Percentiles rank a stretch among this genome's conserved stretches.
These are phyloP conservation scores for Arxiozyma bovina DNA, from an alignment of 1,139 yeast species.

Conservation along the genomic window DNA sequence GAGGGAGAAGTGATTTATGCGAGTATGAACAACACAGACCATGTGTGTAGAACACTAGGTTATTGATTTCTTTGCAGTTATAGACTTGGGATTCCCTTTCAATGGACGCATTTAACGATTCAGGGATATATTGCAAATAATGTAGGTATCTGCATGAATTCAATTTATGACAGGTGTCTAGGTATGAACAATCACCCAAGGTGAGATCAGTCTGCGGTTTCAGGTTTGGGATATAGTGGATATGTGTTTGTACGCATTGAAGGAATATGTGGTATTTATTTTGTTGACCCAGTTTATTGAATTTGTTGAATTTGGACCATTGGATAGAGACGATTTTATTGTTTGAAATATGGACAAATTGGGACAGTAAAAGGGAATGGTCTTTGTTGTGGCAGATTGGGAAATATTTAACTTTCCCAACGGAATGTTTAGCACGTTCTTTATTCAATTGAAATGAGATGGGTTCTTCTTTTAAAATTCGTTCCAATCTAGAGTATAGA, in stretches of 20 bases:
- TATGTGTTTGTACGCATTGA: slow-evolving; percentile 41
- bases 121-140: slow-evolving; percentile 56
- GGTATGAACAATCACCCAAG: slow-evolving; percentile 88
- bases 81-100: slow-evolving; percentile 18
- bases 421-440: slow-evolving; percentile 2
- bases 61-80: slow-evolving; percentile 20
- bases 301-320: slow-evolving; percentile 17
- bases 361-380: slow-evolving; percentile 35
- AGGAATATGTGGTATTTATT: slow-evolving; percentile 11
- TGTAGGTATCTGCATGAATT: slow-evolving; percentile 75
- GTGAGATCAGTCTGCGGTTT: slow-evolving; percentile 51
- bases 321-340: slow-evolving; percentile 28
- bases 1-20: slow-evolving; percentile 36
- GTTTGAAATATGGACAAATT: slow-evolving; percentile 19
- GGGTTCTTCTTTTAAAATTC: slow-evolving; percentile 18
- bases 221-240: slow-evolving; percentile 57
- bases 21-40: slow-evolving; percentile 44
- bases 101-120: slow-evolving; percentile 12
- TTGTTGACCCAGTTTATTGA: slow-evolving; percentile 24
- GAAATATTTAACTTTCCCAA: slow-evolving; percentile 36
- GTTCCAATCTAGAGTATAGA: slow-evolving; percentile 12
- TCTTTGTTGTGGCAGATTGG: slow-evolving; percentile 43
- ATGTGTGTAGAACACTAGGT: slow-evolving; percentile 40
- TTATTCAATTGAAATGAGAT: slow-evolving; percentile 13
- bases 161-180: slow-evolving; percentile 87